Base-by-base conservation (phyloP, 2,329 filamentous ascomycete genomes). In the Rachicladosporium sp. region DNA sequence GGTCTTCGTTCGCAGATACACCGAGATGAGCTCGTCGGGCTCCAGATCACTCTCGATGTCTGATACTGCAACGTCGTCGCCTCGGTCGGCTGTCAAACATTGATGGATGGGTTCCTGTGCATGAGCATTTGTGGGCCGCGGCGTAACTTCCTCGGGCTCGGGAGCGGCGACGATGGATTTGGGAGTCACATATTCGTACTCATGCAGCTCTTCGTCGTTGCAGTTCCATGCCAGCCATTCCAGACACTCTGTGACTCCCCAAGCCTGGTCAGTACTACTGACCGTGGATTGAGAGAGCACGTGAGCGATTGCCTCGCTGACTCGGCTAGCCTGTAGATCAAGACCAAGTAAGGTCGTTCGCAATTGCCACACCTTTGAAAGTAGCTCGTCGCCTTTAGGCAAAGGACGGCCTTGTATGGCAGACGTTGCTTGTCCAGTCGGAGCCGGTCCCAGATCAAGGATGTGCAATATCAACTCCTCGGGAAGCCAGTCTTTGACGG, bases 181-280 rank as follows among this genome's bases (percentile, higher is more conserved):
- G n/a, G 49, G 49, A 43, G 49, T 56, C 23, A 51, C 42, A 33
- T 46, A 47, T 43, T 61, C 58, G 41, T 59, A 61, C 10, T 59
- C 55, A 38, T 48, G 42, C 21, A 59, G 44, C 36, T 56, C 51
- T 15, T 44, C 47, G 21, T 41, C 30, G 10, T 71, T 64, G 51
- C 80, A 84, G 55, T 91, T 76, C 47, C 84, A 68, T n/a, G 86
- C 84, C 39, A 96, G 71, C 85, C 87, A 94, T 51, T 95, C 85
- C 13, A 98, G 60, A 21, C 83, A 78, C 61, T 94, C 88, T 45
- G 93, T 81, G 29, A 96, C 65, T 7, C 88, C 87, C 83, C 86
- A 93, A 10, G 87, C 73, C 33, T 71, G 70, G 13, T 66, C 53
- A 2, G 69, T 64, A 40, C 80, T 71, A 45, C 76, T 78, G 23